Evolutionary conservation across 148 eudicot genomes (phyloP).

Genomic region (Spergularia marina): DNA sequence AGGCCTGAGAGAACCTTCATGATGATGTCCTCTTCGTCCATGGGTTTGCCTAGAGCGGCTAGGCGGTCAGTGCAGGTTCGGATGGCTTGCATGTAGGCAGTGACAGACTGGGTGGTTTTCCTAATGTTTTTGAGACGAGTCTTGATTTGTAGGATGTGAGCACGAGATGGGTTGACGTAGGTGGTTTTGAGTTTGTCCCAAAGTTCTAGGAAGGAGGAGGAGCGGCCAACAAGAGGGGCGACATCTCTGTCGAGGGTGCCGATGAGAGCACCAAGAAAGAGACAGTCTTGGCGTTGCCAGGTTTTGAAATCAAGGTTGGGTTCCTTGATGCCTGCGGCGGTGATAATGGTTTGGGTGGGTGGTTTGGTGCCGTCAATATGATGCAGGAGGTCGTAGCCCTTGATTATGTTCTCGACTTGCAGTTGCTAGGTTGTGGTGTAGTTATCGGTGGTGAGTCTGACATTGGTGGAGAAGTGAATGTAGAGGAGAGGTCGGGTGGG

Average conservation of each 20-base stretch:
- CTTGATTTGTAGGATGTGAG: background rate
- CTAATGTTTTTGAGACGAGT: background rate
- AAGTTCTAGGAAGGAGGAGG: background rate
- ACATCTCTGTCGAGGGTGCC: conserved; percentile 11
- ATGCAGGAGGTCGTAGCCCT: background rate
- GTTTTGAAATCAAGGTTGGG: background rate
- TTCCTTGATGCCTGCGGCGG: background rate
- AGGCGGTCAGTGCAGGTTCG: background rate
- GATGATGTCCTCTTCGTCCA: background rate
- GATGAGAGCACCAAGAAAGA: conserved; percentile 8
- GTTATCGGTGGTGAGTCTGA: background rate
- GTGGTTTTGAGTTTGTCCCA: background rate
- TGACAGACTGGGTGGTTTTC: background rate
- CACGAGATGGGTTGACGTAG: conserved; percentile 7
- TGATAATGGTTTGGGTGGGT: background rate
- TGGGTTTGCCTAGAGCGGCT: background rate
- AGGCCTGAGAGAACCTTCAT: background rate
- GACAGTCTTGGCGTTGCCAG: conserved; percentile 13
- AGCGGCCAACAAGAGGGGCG: background rate
- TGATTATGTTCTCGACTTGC: background rate
- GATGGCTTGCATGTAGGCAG: conserved; percentile 6
- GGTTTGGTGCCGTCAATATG: background rate
- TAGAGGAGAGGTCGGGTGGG: background rate
- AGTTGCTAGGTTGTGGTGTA: background rate
- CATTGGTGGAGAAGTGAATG: background rate